Conservation (phyloP, 768 basidiomycete species). For the Saitozyma podzolica region DNA sequence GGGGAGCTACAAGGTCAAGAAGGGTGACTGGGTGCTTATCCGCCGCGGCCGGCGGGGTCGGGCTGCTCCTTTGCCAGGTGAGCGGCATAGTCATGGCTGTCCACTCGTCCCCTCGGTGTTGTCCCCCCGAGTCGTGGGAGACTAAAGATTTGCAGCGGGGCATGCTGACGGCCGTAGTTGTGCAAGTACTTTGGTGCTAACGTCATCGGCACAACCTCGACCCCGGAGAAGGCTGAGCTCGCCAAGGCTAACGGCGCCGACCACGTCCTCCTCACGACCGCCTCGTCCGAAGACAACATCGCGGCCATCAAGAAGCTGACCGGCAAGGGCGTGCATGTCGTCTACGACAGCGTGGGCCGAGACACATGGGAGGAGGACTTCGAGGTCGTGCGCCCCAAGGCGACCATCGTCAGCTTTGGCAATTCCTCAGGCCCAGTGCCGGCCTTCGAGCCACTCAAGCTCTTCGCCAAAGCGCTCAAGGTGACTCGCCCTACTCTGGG, state of each 20-base stretch:
- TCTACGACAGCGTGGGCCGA: conserved; percentile 95
- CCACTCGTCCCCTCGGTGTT: no score
- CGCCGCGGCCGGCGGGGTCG: conserved; percentile 88
- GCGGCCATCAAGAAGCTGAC: conserved; percentile 47
- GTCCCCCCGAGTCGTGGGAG: no score
- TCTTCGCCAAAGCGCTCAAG: conserved; percentile 78
- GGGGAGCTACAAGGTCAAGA: conserved; percentile 80
- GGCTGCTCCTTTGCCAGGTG: conserved; percentile 54
- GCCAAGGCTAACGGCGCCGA: conserved; percentile 78
- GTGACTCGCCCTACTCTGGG: conserved; percentile 58
- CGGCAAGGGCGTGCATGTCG: conserved; percentile 61
- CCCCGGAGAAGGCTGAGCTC: conserved; percentile 73
- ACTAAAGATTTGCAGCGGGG: neutral
- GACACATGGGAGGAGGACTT: conserved; percentile 87
- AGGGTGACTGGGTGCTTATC: conserved; percentile 75
- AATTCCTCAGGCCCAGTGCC: conserved; percentile 76
- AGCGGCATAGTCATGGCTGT: neutral
- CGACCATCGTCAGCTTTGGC: conserved; percentile 83
- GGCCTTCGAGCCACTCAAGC: conserved; percentile 70
- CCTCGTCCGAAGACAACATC: conserved; percentile 66
- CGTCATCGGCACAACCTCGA: conserved; percentile 90
- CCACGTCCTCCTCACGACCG: conserved; percentile 70
- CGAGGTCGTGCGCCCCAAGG: conserved; percentile 77
- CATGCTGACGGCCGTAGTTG: conserved; percentile 56
- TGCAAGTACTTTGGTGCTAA: conserved; percentile 74